A percentile compares a stretch with the other conserved stretches of the same genome.
These are phyloP conservation scores for Clavispora asparagi DNA, from an alignment of 805 yeast genomes.

Conservation along the genomic window DNA sequence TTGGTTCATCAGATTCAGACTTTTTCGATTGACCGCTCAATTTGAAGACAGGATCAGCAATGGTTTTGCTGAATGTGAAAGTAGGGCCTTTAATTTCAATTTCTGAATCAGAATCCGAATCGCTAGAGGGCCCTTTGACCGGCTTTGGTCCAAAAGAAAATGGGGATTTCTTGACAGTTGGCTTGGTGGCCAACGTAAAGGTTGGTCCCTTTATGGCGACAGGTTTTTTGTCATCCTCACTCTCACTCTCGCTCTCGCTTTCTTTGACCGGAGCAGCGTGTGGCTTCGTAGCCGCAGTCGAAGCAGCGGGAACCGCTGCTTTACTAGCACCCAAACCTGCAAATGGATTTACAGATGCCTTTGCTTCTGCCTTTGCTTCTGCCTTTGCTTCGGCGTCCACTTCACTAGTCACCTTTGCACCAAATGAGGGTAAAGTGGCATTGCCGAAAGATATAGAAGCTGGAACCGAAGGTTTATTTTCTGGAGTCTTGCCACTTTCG, in stretches of 20 bases:
- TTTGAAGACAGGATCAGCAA: constrained; percentile 31
- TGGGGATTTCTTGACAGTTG: constrained; percentile 30
- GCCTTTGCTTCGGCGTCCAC: not conserved
- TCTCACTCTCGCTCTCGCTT: constrained; percentile 19
- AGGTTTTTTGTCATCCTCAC: constrained; percentile 18
- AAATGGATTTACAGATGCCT: constrained; percentile 2
- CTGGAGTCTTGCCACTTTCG: not conserved
- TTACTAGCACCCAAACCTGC: constrained; percentile 2
- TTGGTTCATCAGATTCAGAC: not conserved
- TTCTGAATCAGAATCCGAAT: constrained; percentile 55
- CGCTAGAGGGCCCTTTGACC: constrained; percentile 26
- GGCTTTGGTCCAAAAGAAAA: constrained; percentile 34
- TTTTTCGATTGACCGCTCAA: not conserved
- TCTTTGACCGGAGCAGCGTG: constrained; percentile 8
- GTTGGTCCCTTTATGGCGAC: constrained; percentile 33
- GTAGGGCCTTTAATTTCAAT: constrained; percentile 70
- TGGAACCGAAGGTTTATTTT: not conserved
- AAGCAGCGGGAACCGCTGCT: constrained; percentile 1
- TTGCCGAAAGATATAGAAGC: not conserved
- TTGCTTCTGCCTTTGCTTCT: constrained; percentile 2
- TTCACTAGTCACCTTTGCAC: not conserved
- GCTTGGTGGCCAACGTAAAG: constrained; percentile 25
- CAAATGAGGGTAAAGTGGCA: not conserved
- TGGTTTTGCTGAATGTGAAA: constrained; percentile 43
- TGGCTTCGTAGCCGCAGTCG: constrained; percentile 5